phyloP scores from a whole-genome alignment of 768 basidiomycete genomes.

The Serendipita vermifera region DNA sequence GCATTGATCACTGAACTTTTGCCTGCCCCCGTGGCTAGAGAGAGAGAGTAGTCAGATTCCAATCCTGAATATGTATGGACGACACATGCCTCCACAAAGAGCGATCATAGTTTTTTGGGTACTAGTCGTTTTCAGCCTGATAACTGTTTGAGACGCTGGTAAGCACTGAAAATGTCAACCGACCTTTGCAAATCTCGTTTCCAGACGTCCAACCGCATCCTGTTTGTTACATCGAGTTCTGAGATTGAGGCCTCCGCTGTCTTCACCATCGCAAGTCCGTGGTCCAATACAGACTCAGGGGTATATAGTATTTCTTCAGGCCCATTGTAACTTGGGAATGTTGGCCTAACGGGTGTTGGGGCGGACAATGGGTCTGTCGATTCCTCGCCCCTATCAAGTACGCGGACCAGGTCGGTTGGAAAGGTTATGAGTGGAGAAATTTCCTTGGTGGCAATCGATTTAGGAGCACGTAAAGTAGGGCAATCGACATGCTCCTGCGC shows the following conservation, averaged over 20 bases:
- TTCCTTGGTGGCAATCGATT: no score
- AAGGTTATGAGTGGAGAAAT: no score
- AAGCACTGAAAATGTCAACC: neutral
- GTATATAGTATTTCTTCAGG: conserved; percentile 34
- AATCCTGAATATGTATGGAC: neutral
- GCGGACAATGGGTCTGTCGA: no score
- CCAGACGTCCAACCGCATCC: conserved; percentile 48
- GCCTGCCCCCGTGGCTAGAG: conserved; percentile 45
- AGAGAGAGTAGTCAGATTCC: conserved; percentile 1
- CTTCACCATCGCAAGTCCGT: conserved; percentile 42
- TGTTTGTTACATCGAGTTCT: conserved; percentile 39
- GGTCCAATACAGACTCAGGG: conserved; percentile 37
- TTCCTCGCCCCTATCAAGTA: no score
- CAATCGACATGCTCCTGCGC: no score
- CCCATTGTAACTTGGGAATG: no score
- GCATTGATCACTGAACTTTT: conserved; percentile 53
- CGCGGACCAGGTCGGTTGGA: no score
- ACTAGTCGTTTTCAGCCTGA: conserved; percentile 37
- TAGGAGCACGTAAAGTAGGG: no score
- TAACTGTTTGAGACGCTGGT: neutral
- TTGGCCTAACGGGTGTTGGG: no score
- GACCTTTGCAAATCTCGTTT: conserved; percentile 39
- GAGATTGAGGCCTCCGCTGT: conserved; percentile 32
- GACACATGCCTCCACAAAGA: conserved; percentile 44
- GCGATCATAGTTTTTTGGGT: conserved; percentile 48